Base-by-base conservation (phyloP, 1,284 basidiomycete genomes). In the Cystobasidiaceae sp. region DNA sequence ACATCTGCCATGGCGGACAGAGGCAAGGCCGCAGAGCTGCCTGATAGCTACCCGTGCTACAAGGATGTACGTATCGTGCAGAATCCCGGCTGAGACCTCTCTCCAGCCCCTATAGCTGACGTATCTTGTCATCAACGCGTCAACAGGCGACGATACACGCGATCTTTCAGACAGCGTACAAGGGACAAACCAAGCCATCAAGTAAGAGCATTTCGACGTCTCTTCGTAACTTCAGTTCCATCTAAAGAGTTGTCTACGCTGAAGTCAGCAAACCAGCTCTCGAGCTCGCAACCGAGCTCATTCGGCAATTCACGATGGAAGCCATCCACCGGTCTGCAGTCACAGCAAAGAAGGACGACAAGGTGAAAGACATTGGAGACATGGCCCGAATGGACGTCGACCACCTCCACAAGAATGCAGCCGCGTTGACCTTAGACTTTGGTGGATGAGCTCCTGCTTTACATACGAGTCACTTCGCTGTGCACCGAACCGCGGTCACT, bases 371-470 rank as follows among this genome's bases (percentile, higher is more conserved):
- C 28, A 41, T 51, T 17, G 61, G 51, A 27, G 44, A 55, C 28
- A 56, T n/a, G 33, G 28, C 52, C 8, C 41, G 25, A 27, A 50
- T 64, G 33, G 61, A 64, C 34, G 61, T 64, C 6, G 33, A 49
- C 21, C 51, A 64, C 30, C 52, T 64, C 17, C 61, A 64, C 15
- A 44, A 39, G 61, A 56, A 56, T 23, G 44, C 61, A 7, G 61
- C 61, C 13, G 51, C 43, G 3, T 30, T 64, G 30, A 64, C 61
- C 19, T 43, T 64, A 37, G 61, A 64, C 23, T 64, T 64, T 25
- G 61, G 61, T 0, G 61, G 39, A 11, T 64, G 61, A 63, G 27
- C n/a, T n/a, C n/a, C n/a, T n/a, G n/a, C n/a, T n/a, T n/a, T n/a
- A n/a, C n/a, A n/a, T n/a, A n/a, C n/a, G n/a, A n/a, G n/a, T n/a